Evolutionary conservation across 2,329 filamentous ascomycete genomes (phyloP), one percentile per base, ranked within the genome.

Genomic region (Neofusicoccum parvum): DNA sequence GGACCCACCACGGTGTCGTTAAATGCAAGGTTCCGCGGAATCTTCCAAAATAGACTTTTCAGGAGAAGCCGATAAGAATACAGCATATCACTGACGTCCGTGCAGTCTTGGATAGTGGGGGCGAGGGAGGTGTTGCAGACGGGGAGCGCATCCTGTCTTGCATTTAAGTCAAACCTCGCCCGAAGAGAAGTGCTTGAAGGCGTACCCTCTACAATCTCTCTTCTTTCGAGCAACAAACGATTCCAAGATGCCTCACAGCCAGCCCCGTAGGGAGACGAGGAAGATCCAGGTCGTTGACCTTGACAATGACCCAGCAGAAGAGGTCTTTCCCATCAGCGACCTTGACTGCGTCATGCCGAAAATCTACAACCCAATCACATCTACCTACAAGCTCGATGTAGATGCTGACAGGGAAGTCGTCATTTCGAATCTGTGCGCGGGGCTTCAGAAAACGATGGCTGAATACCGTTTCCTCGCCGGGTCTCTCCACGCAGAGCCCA

Each of bases 311-410:
- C 46, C 20, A 3, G 11, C 11, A 0, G 37, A 41, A 17, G 59
- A 62, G 7, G 36, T 50, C 2, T 32, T 51, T 14, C 46, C 36
- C 11, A 45, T 62, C 6, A 62, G 59, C 34, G 36, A 62, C 37
- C 11, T 62, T 34, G 59, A 62, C 36, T 32, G 27, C 46, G 27
- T 17, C 10, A 32, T 41, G 14, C 11, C 41, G 2, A 51, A 39
- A 20, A 34, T 34, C 1, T 62, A 51, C 46, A 6, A 39, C 12
- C 46, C n/a, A 10, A 17, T 62, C 46, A 51, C 62, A 17, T 43
- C 27, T 2, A 46, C 86, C 1, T 64, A 45, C 39, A 48, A 64
- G 27, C 62, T 64, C 27, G 15, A 17, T 5, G 20, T 23, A 0
- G 51, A 70, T 36, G 60, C 54, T 14, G 59, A 65, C 10, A n/a